Percentiles rank a stretch among this genome's conserved stretches.
These are phyloP conservation scores for Avena insularis DNA, from an alignment of 176 grass and related monocot species.

Conservation along the genomic window DNA sequence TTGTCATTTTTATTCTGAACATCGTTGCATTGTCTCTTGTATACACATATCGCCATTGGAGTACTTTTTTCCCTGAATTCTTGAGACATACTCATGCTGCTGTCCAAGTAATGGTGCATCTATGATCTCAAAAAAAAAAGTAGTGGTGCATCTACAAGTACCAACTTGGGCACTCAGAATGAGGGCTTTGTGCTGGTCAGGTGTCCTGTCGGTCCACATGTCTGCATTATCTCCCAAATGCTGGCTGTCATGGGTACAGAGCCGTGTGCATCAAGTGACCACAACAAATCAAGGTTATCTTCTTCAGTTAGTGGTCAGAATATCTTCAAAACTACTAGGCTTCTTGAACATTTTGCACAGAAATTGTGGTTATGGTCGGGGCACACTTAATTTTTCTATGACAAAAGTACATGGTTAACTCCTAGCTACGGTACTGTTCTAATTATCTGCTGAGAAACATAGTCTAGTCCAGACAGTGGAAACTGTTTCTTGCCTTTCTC, in stretches of 20 bases:
- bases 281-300: not conserved
- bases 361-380: too few species aligned
- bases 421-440: not conserved
- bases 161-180: slow-evolving; percentile 36
- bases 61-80: slow-evolving; percentile 15
- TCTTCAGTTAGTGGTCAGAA: not conserved
- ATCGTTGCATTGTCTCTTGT: not conserved
- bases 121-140: too few species aligned
- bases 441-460: not conserved
- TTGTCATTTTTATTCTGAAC: not conserved
- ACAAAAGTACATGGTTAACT: not conserved
- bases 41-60: not conserved
- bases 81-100: slow-evolving; percentile 44
- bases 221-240: slow-evolving; percentile 30
- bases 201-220: slow-evolving; percentile 33
- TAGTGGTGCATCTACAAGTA: not conserved
- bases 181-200: slow-evolving; percentile 4
- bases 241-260: slow-evolving; percentile 35
- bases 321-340: slow-evolving; percentile 11
- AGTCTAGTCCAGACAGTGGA: too few species aligned
- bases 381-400: too few species aligned
- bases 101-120: not conserved
- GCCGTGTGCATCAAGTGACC: slow-evolving; percentile 51
- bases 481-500: too few species aligned
- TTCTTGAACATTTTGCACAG: not conserved